Evolutionary conservation across 768 basidiomycete species (phyloP).

Genomic region (Rhodotorula graminis): DNA sequence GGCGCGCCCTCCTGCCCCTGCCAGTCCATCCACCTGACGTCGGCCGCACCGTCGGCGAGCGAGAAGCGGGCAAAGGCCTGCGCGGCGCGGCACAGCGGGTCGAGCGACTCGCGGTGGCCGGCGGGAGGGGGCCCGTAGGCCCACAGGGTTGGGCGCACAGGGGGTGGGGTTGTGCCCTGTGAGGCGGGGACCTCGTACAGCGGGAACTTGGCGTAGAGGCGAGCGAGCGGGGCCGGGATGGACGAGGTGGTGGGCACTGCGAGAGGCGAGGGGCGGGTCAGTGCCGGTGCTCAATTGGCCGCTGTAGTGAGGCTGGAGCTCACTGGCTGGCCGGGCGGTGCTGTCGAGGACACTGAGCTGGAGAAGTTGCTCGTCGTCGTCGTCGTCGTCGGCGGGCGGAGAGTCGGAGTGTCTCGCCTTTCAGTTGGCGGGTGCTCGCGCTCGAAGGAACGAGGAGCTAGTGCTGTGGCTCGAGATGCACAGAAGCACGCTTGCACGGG

Average conservation of each 20-base stretch:
- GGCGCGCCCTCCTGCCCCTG: conserved; percentile 7
- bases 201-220: conserved; percentile 26
- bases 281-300: background rate
- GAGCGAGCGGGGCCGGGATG: conserved; percentile 19
- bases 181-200: conserved; percentile 1
- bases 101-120: conserved; percentile 25
- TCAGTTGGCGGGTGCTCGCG: too few species aligned
- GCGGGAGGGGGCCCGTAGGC: conserved; percentile 16
- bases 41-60: background rate
- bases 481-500: too few species aligned
- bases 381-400: too few species aligned
- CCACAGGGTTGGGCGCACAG: conserved; percentile 12
- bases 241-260: background rate
- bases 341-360: background rate
- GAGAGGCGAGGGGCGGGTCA: background rate
- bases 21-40: conserved; percentile 3
- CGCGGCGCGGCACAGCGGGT: conserved; percentile 15
- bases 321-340: background rate
- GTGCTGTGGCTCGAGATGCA: too few species aligned
- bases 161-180: background rate
- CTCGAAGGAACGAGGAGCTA: too few species aligned
- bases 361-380: too few species aligned
- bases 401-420: too few species aligned
- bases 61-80: conserved; percentile 23
- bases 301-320: background rate